These are phyloP conservation scores for Russula griseocarnosa DNA, from an alignment of 768 basidiomycete species.

Conservation along the genomic window DNA sequence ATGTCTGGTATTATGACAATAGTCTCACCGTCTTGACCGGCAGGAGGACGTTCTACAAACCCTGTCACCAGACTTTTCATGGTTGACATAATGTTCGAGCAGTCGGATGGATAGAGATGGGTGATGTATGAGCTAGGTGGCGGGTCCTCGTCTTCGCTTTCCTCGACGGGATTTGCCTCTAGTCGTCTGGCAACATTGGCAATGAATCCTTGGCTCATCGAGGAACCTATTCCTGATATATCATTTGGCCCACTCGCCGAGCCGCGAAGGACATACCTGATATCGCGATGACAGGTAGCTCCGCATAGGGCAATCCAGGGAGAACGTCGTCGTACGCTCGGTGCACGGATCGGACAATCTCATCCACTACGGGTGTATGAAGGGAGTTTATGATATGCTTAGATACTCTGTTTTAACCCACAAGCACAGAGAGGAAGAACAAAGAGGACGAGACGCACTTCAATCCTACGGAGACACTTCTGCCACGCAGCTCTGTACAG, in stretches of 20 bases:
- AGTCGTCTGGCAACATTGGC: slow-evolving; percentile 17
- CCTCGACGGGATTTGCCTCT: slow-evolving; percentile 7
- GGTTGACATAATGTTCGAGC: slow-evolving; percentile 23
- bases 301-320: slow-evolving; percentile 27
- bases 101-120: slow-evolving; percentile 26
- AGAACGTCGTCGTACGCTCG: slow-evolving; percentile 27
- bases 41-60: slow-evolving; percentile 25
- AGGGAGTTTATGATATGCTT: slow-evolving; percentile 25
- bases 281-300: slow-evolving; percentile 27
- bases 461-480: slow-evolving; percentile 23
- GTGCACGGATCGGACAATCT: slow-evolving; percentile 24
- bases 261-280: slow-evolving; percentile 17
- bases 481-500: slow-evolving; percentile 26
- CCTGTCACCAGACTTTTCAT: slow-evolving; percentile 28
- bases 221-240: slow-evolving; percentile 13
- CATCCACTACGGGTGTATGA: slow-evolving; percentile 20
- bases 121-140: slow-evolving; percentile 17
- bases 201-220: slow-evolving; percentile 22
- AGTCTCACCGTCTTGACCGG: slow-evolving; percentile 25
- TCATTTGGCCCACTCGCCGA: not conserved
- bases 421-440: not conserved
- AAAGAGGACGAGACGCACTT: slow-evolving; percentile 15
- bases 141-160: slow-evolving; percentile 8
- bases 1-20: too few species aligned
- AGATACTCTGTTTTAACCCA: not conserved